phyloP scores from a whole-genome alignment of 345 rosid species.

The Ailanthus altissimus region DNA sequence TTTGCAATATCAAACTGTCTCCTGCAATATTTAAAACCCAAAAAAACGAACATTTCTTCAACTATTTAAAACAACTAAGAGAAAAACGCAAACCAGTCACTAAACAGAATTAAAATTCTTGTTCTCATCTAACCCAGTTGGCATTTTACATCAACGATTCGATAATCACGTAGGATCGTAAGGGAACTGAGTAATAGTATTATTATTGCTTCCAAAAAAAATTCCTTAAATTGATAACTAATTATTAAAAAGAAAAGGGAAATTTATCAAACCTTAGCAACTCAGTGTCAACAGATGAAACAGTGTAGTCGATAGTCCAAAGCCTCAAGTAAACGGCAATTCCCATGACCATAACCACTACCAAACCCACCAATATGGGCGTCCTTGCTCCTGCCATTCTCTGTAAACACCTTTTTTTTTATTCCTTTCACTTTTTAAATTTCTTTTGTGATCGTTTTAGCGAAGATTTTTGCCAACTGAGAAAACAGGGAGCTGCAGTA shows the following conservation, averaged over 20 bases:
- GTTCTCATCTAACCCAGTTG: too few species aligned
- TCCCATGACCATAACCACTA: constrained; percentile 59
- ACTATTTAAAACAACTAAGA: background rate
- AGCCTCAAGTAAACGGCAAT: constrained; percentile 67
- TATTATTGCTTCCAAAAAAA: too few species aligned
- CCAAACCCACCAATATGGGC: constrained; percentile 45
- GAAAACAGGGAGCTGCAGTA: background rate
- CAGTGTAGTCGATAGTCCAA: constrained; percentile 72
- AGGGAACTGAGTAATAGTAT: too few species aligned
- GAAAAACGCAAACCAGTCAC: background rate
- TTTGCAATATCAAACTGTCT: constrained; percentile 89
- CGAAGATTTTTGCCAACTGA: background rate
- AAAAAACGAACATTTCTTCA: background rate
- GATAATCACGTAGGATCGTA: too few species aligned
- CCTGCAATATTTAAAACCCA: constrained; percentile 39
- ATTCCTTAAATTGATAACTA: too few species aligned
- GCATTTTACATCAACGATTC: too few species aligned
- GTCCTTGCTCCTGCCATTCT: constrained; percentile 48
- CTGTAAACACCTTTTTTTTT: background rate
- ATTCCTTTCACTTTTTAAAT: background rate
- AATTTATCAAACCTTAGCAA: constrained; percentile 50
- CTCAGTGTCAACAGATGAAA: constrained; percentile 65
- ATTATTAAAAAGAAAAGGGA: too few species aligned
- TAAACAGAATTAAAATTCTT: too few species aligned
- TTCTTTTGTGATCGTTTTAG: background rate